Evolutionary conservation across 139 green algal species (phyloP).

Genomic region (Asterochloris erici): DNA sequence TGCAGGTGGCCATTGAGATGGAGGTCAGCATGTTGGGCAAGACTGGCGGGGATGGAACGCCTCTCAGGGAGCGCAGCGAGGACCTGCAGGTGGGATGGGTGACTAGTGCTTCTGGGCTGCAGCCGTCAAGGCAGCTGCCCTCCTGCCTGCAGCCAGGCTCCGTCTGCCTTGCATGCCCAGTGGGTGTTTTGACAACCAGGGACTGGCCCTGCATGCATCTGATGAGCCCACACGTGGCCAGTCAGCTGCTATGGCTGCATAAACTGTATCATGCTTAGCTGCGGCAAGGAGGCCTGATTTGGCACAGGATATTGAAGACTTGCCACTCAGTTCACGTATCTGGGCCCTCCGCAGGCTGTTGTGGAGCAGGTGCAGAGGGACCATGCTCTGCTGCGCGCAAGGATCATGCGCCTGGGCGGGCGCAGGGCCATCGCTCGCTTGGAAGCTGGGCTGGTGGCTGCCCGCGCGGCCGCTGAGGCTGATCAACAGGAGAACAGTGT

Average conservation of each 20-base stretch:
- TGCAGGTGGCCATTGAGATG: constrained; percentile 15
- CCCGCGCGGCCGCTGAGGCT: constrained; percentile 22
- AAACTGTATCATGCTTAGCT: too few relatives aligned
- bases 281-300: too few relatives aligned
- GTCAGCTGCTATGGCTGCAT: too few relatives aligned
- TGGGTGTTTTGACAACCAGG: too few relatives aligned
- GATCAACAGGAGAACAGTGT: background rate
- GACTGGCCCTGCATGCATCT: too few relatives aligned
- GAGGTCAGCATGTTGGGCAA: constrained; percentile 10
- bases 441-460: constrained; percentile 64
- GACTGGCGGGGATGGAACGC: constrained; percentile 4
- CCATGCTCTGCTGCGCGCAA: constrained; percentile 65
- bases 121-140: constrained; percentile 62
- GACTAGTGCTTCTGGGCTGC: constrained; percentile 47
- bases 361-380: constrained; percentile 62
- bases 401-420: constrained; percentile 61
- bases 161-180: background rate
- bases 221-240: too few relatives aligned
- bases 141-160: constrained; percentile 67
- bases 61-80: constrained; percentile 7
- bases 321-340: too few relatives aligned
- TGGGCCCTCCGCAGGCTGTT: constrained; percentile 38
- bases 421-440: constrained; percentile 54
- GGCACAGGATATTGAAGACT: too few relatives aligned
- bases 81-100: background rate